Conservation (phyloP, 2,329 filamentous ascomycete genomes). For the Ceratocystis cacaofunesta region DNA sequence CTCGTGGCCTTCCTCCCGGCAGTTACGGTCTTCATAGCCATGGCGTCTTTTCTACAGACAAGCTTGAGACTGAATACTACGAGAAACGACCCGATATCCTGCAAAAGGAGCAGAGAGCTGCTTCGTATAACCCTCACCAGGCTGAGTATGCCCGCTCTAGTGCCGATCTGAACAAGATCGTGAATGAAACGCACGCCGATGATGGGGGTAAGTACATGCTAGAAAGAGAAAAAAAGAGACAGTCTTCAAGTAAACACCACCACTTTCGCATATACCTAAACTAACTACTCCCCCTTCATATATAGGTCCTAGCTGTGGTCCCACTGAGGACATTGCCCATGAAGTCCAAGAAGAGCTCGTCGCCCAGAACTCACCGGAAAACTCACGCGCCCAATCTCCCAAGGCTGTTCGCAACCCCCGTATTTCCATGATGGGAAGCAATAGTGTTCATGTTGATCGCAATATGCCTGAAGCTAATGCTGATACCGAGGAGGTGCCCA, state of each 20-base stretch:
- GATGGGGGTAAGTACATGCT: conserved; percentile 8
- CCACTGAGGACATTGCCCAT: conserved; percentile 82
- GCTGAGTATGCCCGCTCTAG: conserved; percentile 75
- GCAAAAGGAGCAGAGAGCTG: conserved; percentile 54
- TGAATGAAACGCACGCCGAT: conserved; percentile 44
- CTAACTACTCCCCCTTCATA: conserved; percentile 16
- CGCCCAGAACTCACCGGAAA: conserved; percentile 55
- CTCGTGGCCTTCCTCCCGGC: conserved; percentile 57
- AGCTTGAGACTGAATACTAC: conserved; percentile 83
- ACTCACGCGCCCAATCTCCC: conserved; percentile 24
- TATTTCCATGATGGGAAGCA: conserved; percentile 31
- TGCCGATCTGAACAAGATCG: conserved; percentile 79
- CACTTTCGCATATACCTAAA: neutral
- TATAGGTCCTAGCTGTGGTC: conserved; percentile 34
- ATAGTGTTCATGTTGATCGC: conserved; percentile 66
- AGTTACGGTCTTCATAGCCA: conserved; percentile 91
- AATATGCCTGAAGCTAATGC: neutral
- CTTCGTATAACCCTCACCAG: conserved; percentile 38
- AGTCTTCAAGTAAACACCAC: neutral
- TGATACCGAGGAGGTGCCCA: conserved; percentile 50
- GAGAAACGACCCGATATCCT: conserved; percentile 75
- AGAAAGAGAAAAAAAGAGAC: neutral
- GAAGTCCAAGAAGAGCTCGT: conserved; percentile 73
- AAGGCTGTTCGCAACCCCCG: conserved; percentile 18
- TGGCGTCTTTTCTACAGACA: conserved; percentile 58